Percentiles rank a stretch among this genome's conserved stretches.
Conservation (phyloP, 1,139 yeast species). For the Debaryomyces robertsiae region DNA sequence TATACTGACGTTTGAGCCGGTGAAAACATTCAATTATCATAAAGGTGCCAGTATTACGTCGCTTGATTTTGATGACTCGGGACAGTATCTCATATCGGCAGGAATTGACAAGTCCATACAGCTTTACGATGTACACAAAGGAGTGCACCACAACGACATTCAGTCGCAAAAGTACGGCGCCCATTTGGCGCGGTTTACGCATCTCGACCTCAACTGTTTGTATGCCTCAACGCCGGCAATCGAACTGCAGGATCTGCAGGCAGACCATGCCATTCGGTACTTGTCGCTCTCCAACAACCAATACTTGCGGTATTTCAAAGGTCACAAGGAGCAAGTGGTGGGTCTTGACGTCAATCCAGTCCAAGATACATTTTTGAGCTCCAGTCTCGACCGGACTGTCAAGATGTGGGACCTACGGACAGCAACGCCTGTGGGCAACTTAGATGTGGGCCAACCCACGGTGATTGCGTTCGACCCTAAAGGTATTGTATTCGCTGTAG, state of each 20-base stretch:
- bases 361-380: constrained; percentile 65
- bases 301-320: constrained; percentile 81
- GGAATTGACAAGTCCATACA: constrained; percentile 85
- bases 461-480: constrained; percentile 78
- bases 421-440: constrained; percentile 60
- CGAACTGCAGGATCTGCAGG: constrained; percentile 28
- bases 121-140: constrained; percentile 75
- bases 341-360: constrained; percentile 75
- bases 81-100: constrained; percentile 75
- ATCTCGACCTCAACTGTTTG: constrained; percentile 69
- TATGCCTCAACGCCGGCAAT: constrained; percentile 72
- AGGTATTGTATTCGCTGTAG: constrained; percentile 79
- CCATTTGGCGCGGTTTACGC: constrained; percentile 83
- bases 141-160: constrained; percentile 64
- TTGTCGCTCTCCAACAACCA: constrained; percentile 77
- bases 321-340: constrained; percentile 78
- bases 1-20: constrained; percentile 54
- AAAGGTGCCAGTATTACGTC: constrained; percentile 69
- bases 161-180: constrained; percentile 92
- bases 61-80: constrained; percentile 82
- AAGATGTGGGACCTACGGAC: constrained; percentile 84
- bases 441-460: constrained; percentile 59
- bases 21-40: constrained; percentile 61
- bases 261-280: constrained; percentile 72
- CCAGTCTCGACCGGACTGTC: constrained; percentile 77